A percentile compares a stretch with the other conserved stretches of the same genome.
Evolutionary conservation across 1,284 basidiomycete species (phyloP).

Genomic region (Somion occarium): DNA sequence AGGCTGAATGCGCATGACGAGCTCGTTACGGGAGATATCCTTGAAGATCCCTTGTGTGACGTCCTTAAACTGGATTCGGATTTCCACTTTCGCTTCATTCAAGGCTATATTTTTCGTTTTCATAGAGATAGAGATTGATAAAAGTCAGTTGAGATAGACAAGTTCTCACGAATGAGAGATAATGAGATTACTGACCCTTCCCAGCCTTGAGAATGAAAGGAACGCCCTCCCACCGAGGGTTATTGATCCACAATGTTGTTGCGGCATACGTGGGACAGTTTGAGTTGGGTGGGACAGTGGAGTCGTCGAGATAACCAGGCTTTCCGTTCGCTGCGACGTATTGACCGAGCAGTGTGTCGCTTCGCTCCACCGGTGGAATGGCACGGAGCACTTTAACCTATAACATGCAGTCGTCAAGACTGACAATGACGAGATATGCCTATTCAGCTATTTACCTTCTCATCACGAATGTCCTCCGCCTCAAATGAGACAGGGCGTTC

Average conservation of each 20-base stretch:
- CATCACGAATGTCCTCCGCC: slow-evolving; percentile 94
- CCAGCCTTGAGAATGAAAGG: slow-evolving; percentile 97
- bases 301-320: slow-evolving; percentile 95
- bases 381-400: slow-evolving; percentile 92
- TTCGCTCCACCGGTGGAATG: slow-evolving; percentile 76
- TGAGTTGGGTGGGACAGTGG: slow-evolving; percentile 88
- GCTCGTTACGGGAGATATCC: slow-evolving; percentile 90
- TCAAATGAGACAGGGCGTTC: slow-evolving; percentile 96
- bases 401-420: neutral
- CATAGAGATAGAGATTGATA: neutral
- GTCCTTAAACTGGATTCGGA: slow-evolving; percentile 95
- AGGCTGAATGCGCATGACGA: slow-evolving; percentile 94
- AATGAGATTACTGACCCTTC: slow-evolving; percentile 60
- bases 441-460: slow-evolving; percentile 68
- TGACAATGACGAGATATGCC: slow-evolving; percentile 93
- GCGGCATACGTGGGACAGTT: slow-evolving; percentile 92
- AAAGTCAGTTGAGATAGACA: neutral
- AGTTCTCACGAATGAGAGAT: neutral
- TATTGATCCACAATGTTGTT: slow-evolving; percentile 85
- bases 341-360: slow-evolving; percentile 87
- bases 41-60: slow-evolving; percentile 94
- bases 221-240: slow-evolving; percentile 95
- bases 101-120: slow-evolving; percentile 50
- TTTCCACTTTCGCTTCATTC: slow-evolving; percentile 96
- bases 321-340: slow-evolving; percentile 87